phyloP scores from a whole-genome alignment of 345 rosid species.

The Hibiscus tridactylites region DNA sequence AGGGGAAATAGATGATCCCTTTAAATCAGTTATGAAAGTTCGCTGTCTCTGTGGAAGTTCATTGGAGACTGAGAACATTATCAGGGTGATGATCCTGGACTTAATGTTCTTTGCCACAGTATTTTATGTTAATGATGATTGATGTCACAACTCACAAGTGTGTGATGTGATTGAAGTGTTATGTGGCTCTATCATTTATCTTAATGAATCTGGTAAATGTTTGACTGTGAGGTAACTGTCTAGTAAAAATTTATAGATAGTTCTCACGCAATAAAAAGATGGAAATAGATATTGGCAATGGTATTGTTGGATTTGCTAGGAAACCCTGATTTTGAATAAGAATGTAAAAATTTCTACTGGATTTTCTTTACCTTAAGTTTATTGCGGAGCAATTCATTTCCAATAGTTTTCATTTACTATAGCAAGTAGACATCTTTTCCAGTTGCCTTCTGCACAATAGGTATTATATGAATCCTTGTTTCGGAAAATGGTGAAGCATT shows the following conservation, averaged over 20 bases:
- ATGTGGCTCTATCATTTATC: neutral
- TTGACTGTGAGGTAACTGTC: neutral
- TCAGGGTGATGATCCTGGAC: constrained; percentile 39
- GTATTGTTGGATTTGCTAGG: neutral
- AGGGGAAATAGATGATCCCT: constrained; percentile 54
- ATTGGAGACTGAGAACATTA: constrained; percentile 61
- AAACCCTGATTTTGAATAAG: neutral
- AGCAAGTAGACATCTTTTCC: neutral
- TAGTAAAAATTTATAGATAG: neutral
- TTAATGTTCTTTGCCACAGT: neutral
- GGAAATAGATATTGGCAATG: neutral
- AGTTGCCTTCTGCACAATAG: neutral
- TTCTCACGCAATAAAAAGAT: neutral
- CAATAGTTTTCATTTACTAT: neutral
- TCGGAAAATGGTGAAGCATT: neutral
- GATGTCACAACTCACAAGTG: neutral
- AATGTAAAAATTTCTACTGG: neutral
- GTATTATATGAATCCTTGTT: neutral
- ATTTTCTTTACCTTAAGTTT: neutral
- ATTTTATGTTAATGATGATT: neutral
- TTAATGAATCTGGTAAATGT: neutral
- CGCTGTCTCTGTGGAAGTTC: constrained; percentile 90
- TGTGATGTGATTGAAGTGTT: neutral
- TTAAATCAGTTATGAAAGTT: constrained; percentile 51
- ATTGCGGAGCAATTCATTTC: neutral